Conservation (phyloP, 352 stramenopile species). For the Halophytophthora batemanensis region DNA sequence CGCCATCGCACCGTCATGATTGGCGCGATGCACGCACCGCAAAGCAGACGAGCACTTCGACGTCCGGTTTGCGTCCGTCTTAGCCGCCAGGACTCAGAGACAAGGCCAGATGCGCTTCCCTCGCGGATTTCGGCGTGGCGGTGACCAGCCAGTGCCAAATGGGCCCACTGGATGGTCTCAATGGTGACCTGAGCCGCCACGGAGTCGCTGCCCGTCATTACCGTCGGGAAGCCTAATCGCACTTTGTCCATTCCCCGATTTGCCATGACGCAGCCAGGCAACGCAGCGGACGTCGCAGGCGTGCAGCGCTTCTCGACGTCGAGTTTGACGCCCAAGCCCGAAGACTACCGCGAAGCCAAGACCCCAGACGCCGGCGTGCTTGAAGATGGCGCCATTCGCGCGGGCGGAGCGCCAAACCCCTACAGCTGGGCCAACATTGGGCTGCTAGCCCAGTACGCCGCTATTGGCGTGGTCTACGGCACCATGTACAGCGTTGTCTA, state of each 20-base stretch:
- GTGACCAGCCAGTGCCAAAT: not conserved
- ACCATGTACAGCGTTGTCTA: constrained; percentile 59
- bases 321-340: constrained; percentile 11
- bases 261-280: not conserved
- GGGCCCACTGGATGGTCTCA: no score
- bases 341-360: constrained; percentile 23
- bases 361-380: constrained; percentile 14
- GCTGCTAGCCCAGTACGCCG: constrained; percentile 66
- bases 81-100: constrained; percentile 1
- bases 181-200: no score
- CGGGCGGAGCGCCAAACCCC: constrained; percentile 41
- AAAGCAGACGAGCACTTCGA: not conserved
- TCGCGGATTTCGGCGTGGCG: not conserved
- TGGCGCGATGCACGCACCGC: constrained; percentile 18
- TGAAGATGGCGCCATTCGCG: constrained; percentile 33
- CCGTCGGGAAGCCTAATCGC: no score
- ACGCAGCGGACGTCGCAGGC: constrained; percentile 7
- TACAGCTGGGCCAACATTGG: constrained; percentile 52
- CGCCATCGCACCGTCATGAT: constrained; percentile 8
- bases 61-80: not conserved
- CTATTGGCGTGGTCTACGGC: constrained; percentile 60
- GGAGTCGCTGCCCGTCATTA: no score
- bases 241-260: constrained; percentile 11
- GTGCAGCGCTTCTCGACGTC: constrained; percentile 17
- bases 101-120: not conserved